Evolutionary conservation across 768 basidiomycete species (phyloP).

Genomic region (Basidioascus undulatus): DNA sequence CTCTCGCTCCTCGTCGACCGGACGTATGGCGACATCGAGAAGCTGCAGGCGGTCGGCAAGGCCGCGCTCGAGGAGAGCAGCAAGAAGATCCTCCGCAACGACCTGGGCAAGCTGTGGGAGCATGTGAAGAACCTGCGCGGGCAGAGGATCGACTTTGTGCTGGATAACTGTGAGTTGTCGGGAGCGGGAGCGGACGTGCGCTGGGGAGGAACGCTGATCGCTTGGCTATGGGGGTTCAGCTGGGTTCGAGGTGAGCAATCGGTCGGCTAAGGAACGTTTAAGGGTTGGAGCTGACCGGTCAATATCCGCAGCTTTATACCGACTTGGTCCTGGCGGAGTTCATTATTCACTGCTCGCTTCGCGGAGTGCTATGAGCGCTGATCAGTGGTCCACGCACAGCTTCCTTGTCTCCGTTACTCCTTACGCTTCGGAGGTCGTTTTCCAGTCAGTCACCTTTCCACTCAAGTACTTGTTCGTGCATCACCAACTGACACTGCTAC

Average conservation of each 20-base stretch:
- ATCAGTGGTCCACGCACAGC: too few relatives aligned
- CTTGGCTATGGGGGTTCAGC: conserved; percentile 23
- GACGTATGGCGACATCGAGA: conserved; percentile 52
- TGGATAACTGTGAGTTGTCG: conserved; percentile 68
- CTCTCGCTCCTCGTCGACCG: conserved; percentile 72
- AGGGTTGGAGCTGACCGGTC: neutral
- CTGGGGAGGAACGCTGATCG: neutral
- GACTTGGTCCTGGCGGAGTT: conserved; percentile 83
- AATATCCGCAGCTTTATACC: conserved; percentile 44
- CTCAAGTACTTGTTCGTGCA: too few relatives aligned
- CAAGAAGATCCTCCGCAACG: conserved; percentile 60
- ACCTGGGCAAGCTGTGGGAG: conserved; percentile 50
- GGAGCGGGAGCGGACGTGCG: neutral
- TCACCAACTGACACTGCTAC: too few relatives aligned
- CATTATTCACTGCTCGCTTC: too few relatives aligned
- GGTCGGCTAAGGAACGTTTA: too few relatives aligned
- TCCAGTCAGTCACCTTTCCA: conserved; percentile 39
- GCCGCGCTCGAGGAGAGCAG: conserved; percentile 56
- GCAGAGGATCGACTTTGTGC: conserved; percentile 50
- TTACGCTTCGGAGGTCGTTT: conserved; percentile 53
- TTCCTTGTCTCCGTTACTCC: conserved; percentile 78
- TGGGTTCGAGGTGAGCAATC: conserved; percentile 90
- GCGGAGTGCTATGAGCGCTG: too few relatives aligned
- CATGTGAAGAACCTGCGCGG: conserved; percentile 33
- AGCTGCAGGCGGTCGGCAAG: conserved; percentile 56